Base-by-base conservation (phyloP, 306 rosid species). In the Carpinus viminea region DNA sequence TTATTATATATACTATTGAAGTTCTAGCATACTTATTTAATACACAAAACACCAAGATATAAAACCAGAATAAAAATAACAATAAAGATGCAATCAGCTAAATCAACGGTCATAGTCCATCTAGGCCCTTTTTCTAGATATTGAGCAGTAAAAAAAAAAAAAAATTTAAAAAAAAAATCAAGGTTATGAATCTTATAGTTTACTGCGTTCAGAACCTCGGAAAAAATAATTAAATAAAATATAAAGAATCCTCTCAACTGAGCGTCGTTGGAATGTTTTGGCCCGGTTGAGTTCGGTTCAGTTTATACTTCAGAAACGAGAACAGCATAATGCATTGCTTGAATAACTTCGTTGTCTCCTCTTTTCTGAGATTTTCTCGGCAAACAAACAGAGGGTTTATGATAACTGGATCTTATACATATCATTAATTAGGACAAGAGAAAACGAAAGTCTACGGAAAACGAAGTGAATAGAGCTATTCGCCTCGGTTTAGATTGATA, bases 271-370 rank as follows among this genome's bases (percentile, higher is more conserved):
- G 43, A 53, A 51, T 31, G 20, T 15, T 38, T 70, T 43, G 69
- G 65, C 51, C 45, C 38, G 15, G 28, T 26, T 76, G 50, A 56
- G 75, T 71, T 45, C 15, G 72, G 64, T 76, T 84, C 80, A 66
- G 46, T 59, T 46, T 75, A 79, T 64, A 7, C 77, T 53, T 66
- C 61, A 18, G 54, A 51, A 79, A 48, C 28, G 64, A 66, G 24
- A 64, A 56, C 16, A 47, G 48, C 31, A 20, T 54, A 26, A 61
- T 61, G 79, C 31, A 80, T 70, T 57, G 8, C 45, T 4, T 24
- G 43, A 47, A 83, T 41, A n/a, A 12, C 18, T 28, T 7, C 59
- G 9, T 16, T 0, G 41, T 55, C 55, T 55, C 61, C 38, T 45
- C 12, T 76, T 55, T 46, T 26, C 59, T 72, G 18, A 72, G 51